Conservation (phyloP, 768 basidiomycete species). For the Leucocoprinus birnbaumii region DNA sequence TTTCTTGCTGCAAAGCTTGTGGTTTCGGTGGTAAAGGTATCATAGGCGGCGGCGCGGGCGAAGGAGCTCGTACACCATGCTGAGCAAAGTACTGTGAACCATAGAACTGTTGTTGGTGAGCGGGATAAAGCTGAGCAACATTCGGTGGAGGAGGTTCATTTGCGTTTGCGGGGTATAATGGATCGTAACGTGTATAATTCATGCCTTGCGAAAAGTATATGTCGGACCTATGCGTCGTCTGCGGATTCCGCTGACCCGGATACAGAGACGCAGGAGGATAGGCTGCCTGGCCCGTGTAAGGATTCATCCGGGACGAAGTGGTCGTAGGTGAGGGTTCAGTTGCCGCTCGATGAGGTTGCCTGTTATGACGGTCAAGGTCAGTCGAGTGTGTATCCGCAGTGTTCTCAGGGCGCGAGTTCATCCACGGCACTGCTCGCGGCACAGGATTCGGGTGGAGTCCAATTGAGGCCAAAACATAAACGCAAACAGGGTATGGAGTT, state of each 20-base stretch:
- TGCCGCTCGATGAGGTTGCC: constrained; percentile 10
- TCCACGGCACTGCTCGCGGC: constrained; percentile 3
- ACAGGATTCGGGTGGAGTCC: not conserved
- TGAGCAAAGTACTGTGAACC: constrained; percentile 5
- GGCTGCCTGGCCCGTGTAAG: constrained; percentile 8
- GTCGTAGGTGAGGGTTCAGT: constrained; percentile 7
- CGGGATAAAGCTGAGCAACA: constrained; percentile 29
- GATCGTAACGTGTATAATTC: constrained; percentile 5
- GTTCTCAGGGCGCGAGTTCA: not conserved
- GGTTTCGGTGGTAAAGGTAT: constrained; percentile 8
- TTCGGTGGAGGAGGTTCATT: constrained; percentile 12
- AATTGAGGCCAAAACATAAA: too few relatives aligned
- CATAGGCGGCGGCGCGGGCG: constrained; percentile 19
- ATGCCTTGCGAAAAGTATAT: constrained; percentile 20
- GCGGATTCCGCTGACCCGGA: constrained; percentile 23
- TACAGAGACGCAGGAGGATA: constrained; percentile 23
- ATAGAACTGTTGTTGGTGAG: constrained; percentile 27
- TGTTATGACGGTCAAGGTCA: constrained; percentile 6
- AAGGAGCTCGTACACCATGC: constrained; percentile 19
- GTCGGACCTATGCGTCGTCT: constrained; percentile 29
- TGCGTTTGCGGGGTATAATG: constrained; percentile 12
- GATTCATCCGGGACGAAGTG: constrained; percentile 1
- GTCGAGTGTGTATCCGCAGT: not conserved
- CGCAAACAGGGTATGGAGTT: not conserved
- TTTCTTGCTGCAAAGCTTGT: constrained; percentile 7